Evolutionary conservation across 495 filamentous ascomycete genomes (phyloP).

Genomic region (Lophiotrema nucula): DNA sequence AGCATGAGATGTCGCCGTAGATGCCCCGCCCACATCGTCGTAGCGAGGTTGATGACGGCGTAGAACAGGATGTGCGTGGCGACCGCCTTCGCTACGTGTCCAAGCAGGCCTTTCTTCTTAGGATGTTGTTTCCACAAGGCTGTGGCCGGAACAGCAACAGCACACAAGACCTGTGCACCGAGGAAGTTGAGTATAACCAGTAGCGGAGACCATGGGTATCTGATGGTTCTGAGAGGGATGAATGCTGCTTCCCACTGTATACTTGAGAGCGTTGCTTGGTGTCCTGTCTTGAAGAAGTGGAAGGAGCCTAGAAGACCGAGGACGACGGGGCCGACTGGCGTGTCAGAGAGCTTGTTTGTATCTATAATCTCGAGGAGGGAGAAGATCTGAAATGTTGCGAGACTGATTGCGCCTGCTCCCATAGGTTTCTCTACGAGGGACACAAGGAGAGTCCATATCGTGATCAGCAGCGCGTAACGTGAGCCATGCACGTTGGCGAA

Average conservation of each 20-base stretch:
- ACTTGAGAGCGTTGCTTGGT: slow-evolving; percentile 81
- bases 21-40: slow-evolving; percentile 82
- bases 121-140: slow-evolving; percentile 78
- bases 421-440: slow-evolving; percentile 90
- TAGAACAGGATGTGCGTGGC: slow-evolving; percentile 76
- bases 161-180: slow-evolving; percentile 81
- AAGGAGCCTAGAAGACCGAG: slow-evolving; percentile 84
- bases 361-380: slow-evolving; percentile 86
- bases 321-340: slow-evolving; percentile 77
- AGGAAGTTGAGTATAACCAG: slow-evolving; percentile 82
- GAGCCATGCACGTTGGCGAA: slow-evolving; percentile 91
- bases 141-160: slow-evolving; percentile 73
- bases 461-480: slow-evolving; percentile 80
- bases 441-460: slow-evolving; percentile 71
- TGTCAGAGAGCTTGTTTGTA: slow-evolving; percentile 64
- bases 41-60: slow-evolving; percentile 75
- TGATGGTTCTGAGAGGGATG: slow-evolving; percentile 76
- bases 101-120: slow-evolving; percentile 59
- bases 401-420: slow-evolving; percentile 78
- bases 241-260: slow-evolving; percentile 99
- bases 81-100: slow-evolving; percentile 65
- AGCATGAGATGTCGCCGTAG: slow-evolving; percentile 92
- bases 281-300: slow-evolving; percentile 96
- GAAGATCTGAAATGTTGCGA: slow-evolving; percentile 81
- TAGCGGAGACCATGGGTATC: slow-evolving; percentile 86